Evolutionary conservation across 192 early-diverging fungal genomes (phyloP).

Genomic region (Jimgerdemannia lactiflua): DNA sequence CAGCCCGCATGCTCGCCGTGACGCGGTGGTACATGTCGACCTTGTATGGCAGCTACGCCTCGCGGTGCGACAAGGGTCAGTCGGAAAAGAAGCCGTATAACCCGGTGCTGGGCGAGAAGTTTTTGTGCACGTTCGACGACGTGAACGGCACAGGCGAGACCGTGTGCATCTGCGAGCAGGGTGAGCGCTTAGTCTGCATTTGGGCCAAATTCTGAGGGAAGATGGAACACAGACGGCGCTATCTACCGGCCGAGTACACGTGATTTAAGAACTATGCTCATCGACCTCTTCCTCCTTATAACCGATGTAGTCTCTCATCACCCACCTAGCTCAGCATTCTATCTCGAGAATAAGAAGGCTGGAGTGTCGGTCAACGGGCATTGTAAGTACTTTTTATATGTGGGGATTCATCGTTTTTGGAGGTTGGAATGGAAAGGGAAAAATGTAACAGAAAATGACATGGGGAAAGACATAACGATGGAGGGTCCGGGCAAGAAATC

Average conservation of each 20-base stretch:
- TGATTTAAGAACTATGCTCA: neutral
- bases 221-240: neutral
- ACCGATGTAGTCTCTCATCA: constrained; percentile 57
- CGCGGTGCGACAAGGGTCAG: constrained; percentile 63
- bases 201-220: neutral
- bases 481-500: constrained; percentile 57
- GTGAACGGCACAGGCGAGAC: constrained; percentile 40
- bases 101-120: constrained; percentile 63
- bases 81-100: constrained; percentile 77
- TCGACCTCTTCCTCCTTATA: neutral
- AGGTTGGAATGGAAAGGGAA: too few species aligned
- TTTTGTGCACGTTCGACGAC: constrained; percentile 55
- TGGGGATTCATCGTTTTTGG: neutral
- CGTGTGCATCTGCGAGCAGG: constrained; percentile 59
- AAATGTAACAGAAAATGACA: too few species aligned
- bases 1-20: constrained; percentile 67
- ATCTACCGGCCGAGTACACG: too few species aligned
- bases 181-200: constrained; percentile 3
- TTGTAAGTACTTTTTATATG: constrained; percentile 17
- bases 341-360: constrained; percentile 59
- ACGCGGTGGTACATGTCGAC: constrained; percentile 82
- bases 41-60: constrained; percentile 74
- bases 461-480: constrained; percentile 38
- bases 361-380: constrained; percentile 68
- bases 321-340: constrained; percentile 69